Evolutionary conservation across 176 grass and related monocot species (phyloP).

Genomic region (Hsuehochloa calcarea): DNA sequence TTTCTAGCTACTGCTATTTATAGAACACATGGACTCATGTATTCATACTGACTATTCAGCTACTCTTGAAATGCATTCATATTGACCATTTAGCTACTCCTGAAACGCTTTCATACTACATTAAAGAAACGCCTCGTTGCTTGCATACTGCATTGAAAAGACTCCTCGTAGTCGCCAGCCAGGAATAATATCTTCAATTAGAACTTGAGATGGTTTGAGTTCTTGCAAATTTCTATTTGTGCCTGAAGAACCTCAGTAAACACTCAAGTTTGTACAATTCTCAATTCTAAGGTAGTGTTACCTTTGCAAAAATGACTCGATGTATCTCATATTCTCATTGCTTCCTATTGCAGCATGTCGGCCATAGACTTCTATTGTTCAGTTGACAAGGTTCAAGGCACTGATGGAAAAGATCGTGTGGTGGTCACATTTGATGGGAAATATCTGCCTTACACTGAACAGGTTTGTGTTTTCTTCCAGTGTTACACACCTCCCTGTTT

Average conservation of each 20-base stretch:
- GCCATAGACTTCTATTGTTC: constrained; percentile 96
- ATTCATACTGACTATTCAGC: too few species aligned
- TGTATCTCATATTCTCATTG: neutral
- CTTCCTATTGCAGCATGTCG: constrained; percentile 67
- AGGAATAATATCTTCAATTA: too few species aligned
- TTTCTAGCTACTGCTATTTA: too few species aligned
- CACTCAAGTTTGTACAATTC: neutral
- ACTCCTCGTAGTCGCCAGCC: too few species aligned
- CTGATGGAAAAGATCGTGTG: constrained; percentile 81
- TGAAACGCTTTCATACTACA: too few species aligned
- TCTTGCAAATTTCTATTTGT: neutral
- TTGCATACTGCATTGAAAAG: too few species aligned
- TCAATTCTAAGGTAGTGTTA: neutral
- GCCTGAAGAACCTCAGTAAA: neutral
- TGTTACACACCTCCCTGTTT: neutral
- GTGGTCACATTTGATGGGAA: constrained; percentile 92
- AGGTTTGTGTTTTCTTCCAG: constrained; percentile 50
- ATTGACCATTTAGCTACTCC: too few species aligned
- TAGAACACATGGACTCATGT: too few species aligned
- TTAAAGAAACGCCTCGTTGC: too few species aligned
- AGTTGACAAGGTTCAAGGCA: constrained; percentile 82
- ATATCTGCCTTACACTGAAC: constrained; percentile 88
- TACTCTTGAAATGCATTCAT: too few species aligned
- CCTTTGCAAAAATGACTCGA: neutral
- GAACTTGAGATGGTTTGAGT: neutral